A percentile compares a stretch with the other conserved stretches of the same genome.
Conservation (phyloP, 2,329 filamentous ascomycete species). For the Alternaria dauci region DNA sequence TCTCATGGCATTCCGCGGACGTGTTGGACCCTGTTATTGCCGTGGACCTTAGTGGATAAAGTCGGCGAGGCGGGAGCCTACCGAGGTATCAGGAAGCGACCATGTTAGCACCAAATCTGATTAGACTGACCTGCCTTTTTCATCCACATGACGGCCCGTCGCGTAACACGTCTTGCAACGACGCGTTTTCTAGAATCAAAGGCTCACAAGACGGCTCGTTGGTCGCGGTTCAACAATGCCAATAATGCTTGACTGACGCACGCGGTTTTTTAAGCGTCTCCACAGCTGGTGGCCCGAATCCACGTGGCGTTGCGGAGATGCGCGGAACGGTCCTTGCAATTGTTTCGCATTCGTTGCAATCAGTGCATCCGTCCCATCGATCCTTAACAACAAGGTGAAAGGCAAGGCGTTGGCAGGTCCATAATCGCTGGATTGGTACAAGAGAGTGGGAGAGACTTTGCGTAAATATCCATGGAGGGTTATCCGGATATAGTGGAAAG, state of each 20-base stretch:
- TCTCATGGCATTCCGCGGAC: neutral
- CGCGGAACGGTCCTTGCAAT: neutral
- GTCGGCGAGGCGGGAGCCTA: neutral
- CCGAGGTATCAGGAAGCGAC: neutral
- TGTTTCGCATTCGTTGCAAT: neutral
- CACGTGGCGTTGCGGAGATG: conserved; percentile 2
- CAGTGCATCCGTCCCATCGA: neutral
- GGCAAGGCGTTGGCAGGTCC: too few relatives aligned
- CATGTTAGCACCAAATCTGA: neutral
- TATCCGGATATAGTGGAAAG: neutral
- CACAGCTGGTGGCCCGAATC: neutral
- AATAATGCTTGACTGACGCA: neutral
- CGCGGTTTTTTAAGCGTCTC: neutral
- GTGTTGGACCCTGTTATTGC: neutral
- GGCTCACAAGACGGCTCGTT: neutral
- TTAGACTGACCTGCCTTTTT: neutral
- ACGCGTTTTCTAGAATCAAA: neutral
- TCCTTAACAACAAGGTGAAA: neutral
- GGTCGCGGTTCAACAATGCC: neutral
- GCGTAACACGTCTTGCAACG: neutral
- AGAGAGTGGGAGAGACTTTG: neutral
- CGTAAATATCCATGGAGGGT: neutral
- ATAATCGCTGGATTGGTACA: neutral
- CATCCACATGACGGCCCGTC: conserved; percentile 8
- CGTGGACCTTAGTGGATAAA: neutral